phyloP scores from a whole-genome alignment of 352 stramenopile species.

The Globisporangium middletonii region DNA sequence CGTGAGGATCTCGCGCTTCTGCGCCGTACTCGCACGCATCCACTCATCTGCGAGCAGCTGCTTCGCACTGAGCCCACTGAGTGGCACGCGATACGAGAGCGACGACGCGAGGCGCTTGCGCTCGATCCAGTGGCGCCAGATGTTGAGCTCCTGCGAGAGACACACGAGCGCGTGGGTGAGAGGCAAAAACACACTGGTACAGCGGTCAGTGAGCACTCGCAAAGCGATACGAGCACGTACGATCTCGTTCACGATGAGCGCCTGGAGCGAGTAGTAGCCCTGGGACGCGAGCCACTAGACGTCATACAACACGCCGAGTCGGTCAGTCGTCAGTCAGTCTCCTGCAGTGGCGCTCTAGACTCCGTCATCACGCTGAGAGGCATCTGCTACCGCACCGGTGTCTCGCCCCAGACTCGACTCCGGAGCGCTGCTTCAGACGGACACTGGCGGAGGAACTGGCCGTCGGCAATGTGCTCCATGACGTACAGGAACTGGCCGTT shows the following conservation, averaged over 20 bases:
- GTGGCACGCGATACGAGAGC: constrained; percentile 24
- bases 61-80: constrained; percentile 45
- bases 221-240: constrained; percentile 25
- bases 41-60: constrained; percentile 44
- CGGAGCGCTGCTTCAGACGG: constrained; percentile 30
- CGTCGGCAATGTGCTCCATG: constrained; percentile 48
- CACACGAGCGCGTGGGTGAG: background rate
- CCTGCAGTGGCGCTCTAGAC: background rate
- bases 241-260: constrained; percentile 70
- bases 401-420: constrained; percentile 37
- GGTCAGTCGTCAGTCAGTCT: background rate
- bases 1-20: constrained; percentile 12
- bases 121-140: constrained; percentile 55
- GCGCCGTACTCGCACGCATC: constrained; percentile 15
- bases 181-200: background rate
- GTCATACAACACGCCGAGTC: background rate
- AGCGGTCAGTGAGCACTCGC: background rate
- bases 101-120: constrained; percentile 15
- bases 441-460: constrained; percentile 39
- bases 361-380: background rate
- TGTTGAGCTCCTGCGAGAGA: constrained; percentile 48
- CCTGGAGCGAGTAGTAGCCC: constrained; percentile 62
- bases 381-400: constrained; percentile 12
- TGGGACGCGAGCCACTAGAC: constrained; percentile 51
- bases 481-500: constrained; percentile 24